Evolutionary conservation across 768 basidiomycete genomes (phyloP), one percentile per base, ranked within the genome.

Genomic region (Gymnopilus junonius): DNA sequence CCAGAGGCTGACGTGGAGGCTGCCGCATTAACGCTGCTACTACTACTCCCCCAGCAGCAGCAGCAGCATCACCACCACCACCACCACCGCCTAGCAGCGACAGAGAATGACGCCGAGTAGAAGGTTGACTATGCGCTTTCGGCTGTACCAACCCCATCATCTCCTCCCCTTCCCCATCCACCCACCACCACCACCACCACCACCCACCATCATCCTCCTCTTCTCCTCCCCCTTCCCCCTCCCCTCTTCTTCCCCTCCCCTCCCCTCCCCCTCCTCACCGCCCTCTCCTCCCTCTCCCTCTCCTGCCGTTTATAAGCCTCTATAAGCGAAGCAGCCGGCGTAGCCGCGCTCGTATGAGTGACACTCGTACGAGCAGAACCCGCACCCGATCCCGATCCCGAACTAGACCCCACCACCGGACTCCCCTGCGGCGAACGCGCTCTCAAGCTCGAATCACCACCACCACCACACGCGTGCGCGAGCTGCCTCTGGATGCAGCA

Each of bases 261-360:
- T 42, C 21, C 31, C 55, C 5, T 21, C 40, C 6, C 3, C 43
- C n/a, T 56, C 43, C 15, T 20, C 35, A 25, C 25, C 57, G 58
- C n/a, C 61, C 75, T 72, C 15, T 74, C 56, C 42, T 67, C 59
- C 12, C 70, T 56, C 58, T 74, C 63, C 69, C 56, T 62, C 62
- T 65, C 67, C 45, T 68, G 63, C 34, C 46, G 43, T 34, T 68
- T 65, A 29, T 68, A 70, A 29, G 65, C 67, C 51, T 70, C 67
- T 14, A 68, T 61, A 1, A 68, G 54, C 0, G 67, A 65, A 21
- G 64, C 58, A 8, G 69, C 69, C 1, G 69, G 69, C 0, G 69
- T 70, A 20, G 11, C n/a, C 53, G 4, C 37, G 3, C 17, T 39
- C 53, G 20, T n/a, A n/a, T n/a, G n/a, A n/a, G n/a, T n/a, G n/a